Conservation (phyloP, 2,329 filamentous ascomycete genomes). For the Cryoendolithus antarcticus region DNA sequence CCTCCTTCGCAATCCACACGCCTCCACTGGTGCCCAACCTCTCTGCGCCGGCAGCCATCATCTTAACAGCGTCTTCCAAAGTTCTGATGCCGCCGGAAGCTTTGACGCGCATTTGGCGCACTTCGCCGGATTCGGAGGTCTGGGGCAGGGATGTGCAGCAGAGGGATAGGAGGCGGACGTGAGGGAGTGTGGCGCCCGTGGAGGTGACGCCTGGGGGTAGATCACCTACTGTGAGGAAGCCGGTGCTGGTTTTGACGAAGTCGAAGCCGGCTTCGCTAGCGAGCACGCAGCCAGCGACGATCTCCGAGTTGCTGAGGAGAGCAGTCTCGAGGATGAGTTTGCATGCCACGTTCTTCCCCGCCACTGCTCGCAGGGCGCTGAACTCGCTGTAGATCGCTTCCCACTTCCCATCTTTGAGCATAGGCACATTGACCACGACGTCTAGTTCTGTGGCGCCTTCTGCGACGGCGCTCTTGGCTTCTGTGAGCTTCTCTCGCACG, state of each 20-base stretch:
- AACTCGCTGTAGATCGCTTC: constrained; percentile 41
- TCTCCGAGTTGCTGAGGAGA: constrained; percentile 35
- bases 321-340: constrained; percentile 51
- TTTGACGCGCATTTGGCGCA: constrained; percentile 38
- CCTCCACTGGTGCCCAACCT: constrained; percentile 45
- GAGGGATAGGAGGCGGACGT: too few relatives aligned
- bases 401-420: constrained; percentile 32
- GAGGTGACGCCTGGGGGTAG: too few relatives aligned
- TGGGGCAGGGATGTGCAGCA: too few relatives aligned
- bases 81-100: constrained; percentile 46
- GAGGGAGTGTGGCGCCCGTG: too few relatives aligned
- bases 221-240: constrained; percentile 34
- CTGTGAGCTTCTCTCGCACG: constrained; percentile 36
- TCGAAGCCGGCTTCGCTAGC: constrained; percentile 42
- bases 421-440: constrained; percentile 44
- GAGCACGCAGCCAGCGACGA: constrained; percentile 42
- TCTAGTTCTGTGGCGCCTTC: constrained; percentile 44
- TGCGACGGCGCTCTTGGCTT: constrained; percentile 3
- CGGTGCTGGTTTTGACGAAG: constrained; percentile 50
- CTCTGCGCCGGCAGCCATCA: constrained; percentile 45
- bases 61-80: constrained; percentile 37
- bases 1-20: constrained; percentile 42
- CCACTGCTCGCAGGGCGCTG: constrained; percentile 37
- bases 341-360: constrained; percentile 28
- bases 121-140: constrained; percentile 5